Percentiles rank a stretch among this genome's conserved stretches.
These are phyloP conservation scores for Parsonsia alboflavescens DNA, from an alignment of 257 asterid genomes.

Conservation along the genomic window DNA sequence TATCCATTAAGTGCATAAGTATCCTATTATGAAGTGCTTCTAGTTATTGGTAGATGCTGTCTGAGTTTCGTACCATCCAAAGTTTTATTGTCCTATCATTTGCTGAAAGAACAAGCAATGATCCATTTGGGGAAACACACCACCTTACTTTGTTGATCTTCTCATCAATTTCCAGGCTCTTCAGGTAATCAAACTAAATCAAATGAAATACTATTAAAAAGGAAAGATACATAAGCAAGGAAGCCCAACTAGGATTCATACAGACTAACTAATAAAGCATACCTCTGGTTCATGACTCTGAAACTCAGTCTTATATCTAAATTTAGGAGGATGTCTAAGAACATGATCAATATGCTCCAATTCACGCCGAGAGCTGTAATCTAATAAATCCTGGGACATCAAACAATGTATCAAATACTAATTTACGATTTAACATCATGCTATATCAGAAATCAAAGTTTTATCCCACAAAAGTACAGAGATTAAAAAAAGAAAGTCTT, in stretches of 20 bases:
- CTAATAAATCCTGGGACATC: constrained; percentile 37
- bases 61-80: constrained; percentile 63
- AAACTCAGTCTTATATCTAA: constrained; percentile 71
- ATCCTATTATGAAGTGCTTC: neutral
- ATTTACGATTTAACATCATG: neutral
- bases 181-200: constrained; percentile 75
- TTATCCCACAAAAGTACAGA: neutral
- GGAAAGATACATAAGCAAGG: neutral
- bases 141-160: constrained; percentile 64
- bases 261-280: neutral
- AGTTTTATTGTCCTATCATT: constrained; percentile 79
- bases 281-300: constrained; percentile 97
- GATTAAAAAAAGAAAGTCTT: neutral
- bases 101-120: constrained; percentile 59
- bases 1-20: neutral
- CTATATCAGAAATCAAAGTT: neutral
- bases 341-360: constrained; percentile 47
- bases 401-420: neutral
- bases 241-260: neutral
- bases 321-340: constrained; percentile 45
- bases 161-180: constrained; percentile 86
- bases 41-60: neutral
- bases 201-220: constrained; percentile 22
- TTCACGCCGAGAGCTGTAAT: constrained; percentile 44
- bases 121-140: constrained; percentile 52